These are phyloP conservation scores for Cryomyces minteri DNA, from an alignment of 495 filamentous ascomycete species.

Conservation along the genomic window DNA sequence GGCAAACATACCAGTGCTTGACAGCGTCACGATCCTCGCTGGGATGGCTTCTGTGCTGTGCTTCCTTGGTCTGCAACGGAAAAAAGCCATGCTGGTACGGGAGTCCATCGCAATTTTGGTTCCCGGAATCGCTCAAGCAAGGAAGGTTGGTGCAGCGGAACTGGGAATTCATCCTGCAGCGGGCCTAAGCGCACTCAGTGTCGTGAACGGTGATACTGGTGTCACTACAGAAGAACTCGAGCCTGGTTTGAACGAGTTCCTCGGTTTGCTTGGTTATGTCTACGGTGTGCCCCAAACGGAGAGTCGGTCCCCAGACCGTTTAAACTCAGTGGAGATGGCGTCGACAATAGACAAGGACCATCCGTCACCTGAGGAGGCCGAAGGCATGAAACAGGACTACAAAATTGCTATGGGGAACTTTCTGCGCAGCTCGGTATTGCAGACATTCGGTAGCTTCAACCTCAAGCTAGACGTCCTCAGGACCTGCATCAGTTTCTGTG, in stretches of 20 bases:
- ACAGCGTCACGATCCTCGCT: constrained; percentile 58
- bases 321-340: neutral
- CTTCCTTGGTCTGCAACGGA: constrained; percentile 55
- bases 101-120: constrained; percentile 72
- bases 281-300: constrained; percentile 9
- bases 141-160: constrained; percentile 83
- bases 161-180: constrained; percentile 90
- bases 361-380: neutral
- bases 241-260: constrained; percentile 6
- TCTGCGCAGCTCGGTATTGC: neutral
- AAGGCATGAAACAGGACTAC: no score
- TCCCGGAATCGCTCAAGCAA: constrained; percentile 72
- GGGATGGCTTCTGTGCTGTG: constrained; percentile 74
- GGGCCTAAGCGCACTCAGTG: constrained; percentile 19
- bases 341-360: neutral
- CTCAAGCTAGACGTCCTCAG: constrained; percentile 73
- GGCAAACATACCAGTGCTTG: constrained; percentile 34
- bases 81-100: constrained; percentile 71
- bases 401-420: neutral
- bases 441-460: constrained; percentile 35
- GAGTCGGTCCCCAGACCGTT: neutral
- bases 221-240: neutral
- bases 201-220: neutral
- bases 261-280: constrained; percentile 8
- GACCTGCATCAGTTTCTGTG: constrained; percentile 73